Conservation (phyloP, 2,329 filamentous ascomycete genomes). For the Sclerotinia sclerotiorum region DNA sequence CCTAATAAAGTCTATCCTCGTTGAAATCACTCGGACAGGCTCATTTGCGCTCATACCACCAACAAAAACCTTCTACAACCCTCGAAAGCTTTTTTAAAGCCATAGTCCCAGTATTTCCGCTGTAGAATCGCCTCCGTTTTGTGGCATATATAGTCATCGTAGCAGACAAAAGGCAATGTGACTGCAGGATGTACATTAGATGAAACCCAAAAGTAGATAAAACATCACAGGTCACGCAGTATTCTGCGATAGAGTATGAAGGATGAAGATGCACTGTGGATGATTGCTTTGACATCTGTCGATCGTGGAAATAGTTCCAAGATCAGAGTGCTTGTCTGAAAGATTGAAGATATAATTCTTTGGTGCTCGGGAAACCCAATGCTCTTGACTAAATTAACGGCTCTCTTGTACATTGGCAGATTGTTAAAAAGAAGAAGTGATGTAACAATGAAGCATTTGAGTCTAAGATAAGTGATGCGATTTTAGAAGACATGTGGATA, state of each 20-base stretch:
- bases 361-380: constrained; percentile 25
- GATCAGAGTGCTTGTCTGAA: constrained; percentile 42
- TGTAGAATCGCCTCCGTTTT: constrained; percentile 42
- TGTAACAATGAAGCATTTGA: background rate
- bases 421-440: background rate
- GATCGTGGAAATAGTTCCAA: constrained; percentile 41
- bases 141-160: constrained; percentile 47
- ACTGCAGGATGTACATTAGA: constrained; percentile 45
- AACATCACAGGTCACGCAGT: constrained; percentile 44
- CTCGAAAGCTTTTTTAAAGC: constrained; percentile 44
- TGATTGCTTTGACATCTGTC: constrained; percentile 45
- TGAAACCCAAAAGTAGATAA: constrained; percentile 45
- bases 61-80: constrained; percentile 51
- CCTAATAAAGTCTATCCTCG: constrained; percentile 46
- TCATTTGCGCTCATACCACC: constrained; percentile 44
- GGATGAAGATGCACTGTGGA: constrained; percentile 47
- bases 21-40: constrained; percentile 46
- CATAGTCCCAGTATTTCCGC: constrained; percentile 24
- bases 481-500: background rate
- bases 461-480: background rate
- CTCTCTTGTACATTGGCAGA: background rate
- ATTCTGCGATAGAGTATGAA: constrained; percentile 42
- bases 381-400: constrained; percentile 10
- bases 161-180: constrained; percentile 45
- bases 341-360: constrained; percentile 42